Conservation (phyloP, 768 basidiomycete genomes). For the Cystofilobasidium bisporidii region DNA sequence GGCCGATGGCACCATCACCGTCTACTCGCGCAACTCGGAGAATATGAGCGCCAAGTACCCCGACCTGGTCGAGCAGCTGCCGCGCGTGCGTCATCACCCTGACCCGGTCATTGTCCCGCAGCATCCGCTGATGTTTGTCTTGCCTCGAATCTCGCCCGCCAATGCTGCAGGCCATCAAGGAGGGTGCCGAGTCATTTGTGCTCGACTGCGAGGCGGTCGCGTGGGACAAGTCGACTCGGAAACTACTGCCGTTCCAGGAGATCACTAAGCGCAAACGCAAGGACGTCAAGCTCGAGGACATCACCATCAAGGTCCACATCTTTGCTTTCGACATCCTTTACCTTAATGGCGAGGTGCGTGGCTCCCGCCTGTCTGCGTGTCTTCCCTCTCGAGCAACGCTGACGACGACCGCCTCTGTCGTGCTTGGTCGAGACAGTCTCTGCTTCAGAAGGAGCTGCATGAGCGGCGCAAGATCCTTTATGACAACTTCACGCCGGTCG, state of each 20-base stretch:
- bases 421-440: too few relatives aligned
- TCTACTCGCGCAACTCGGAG: slow-evolving; percentile 95
- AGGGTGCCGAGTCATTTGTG: slow-evolving; percentile 76
- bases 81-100: slow-evolving; percentile 49
- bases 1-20: slow-evolving; percentile 68
- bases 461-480: slow-evolving; percentile 68
- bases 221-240: slow-evolving; percentile 56
- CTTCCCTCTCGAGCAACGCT: too few relatives aligned
- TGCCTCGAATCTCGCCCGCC: background rate
- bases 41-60: slow-evolving; percentile 99
- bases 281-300: slow-evolving; percentile 95
- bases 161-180: slow-evolving; percentile 51
- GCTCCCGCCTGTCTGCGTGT: too few relatives aligned
- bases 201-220: slow-evolving; percentile 96
- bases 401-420: too few relatives aligned
- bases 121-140: background rate
- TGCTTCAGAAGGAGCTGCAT: slow-evolving; percentile 64
- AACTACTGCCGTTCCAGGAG: slow-evolving; percentile 93
- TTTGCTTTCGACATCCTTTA: slow-evolving; percentile 96
- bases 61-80: slow-evolving; percentile 88
- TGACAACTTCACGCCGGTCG: slow-evolving; percentile 68
- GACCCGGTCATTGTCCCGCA: slow-evolving; percentile 4
- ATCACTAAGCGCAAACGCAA: slow-evolving; percentile 88
- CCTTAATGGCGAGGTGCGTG: slow-evolving; percentile 81
- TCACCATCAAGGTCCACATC: slow-evolving; percentile 89